These are phyloP conservation scores for Chaetomidium leptoderma DNA, from an alignment of 495 filamentous ascomycete species.

Conservation along the genomic window DNA sequence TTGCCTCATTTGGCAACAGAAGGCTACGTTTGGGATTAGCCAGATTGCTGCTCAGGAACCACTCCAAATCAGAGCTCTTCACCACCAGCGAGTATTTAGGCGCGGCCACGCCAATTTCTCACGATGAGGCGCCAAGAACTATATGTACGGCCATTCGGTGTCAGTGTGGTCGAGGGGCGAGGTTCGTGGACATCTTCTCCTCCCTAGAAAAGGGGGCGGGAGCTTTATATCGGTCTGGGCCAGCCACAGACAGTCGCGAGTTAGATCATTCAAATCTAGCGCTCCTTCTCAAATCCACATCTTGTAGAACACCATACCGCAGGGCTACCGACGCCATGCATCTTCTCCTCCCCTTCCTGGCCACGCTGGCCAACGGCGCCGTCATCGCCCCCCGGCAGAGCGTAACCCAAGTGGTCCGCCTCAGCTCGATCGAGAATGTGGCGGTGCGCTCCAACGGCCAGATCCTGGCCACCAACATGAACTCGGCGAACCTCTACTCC, in stretches of 20 bases:
- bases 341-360: slow-evolving; percentile 9
- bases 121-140: slow-evolving; percentile 2
- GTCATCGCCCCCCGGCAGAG: slow-evolving; percentile 9
- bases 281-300: neutral
- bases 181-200: neutral
- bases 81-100: slow-evolving; percentile 14
- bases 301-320: neutral
- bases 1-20: neutral
- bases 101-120: slow-evolving; percentile 1
- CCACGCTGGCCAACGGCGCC: neutral
- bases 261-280: neutral
- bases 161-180: neutral
- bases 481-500: slow-evolving; percentile 32
- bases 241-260: neutral
- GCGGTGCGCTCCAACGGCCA: slow-evolving; percentile 45
- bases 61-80: neutral
- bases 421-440: slow-evolving; percentile 45
- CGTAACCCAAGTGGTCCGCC: slow-evolving; percentile 30
- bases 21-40: slow-evolving; percentile 4
- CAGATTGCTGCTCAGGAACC: slow-evolving; percentile 15
- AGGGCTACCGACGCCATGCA: neutral
- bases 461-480: slow-evolving; percentile 43
- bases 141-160: neutral
- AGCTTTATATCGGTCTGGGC: neutral
- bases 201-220: neutral